Base-by-base conservation (phyloP, 2,329 filamentous ascomycete genomes). In the Moelleriella libera region DNA sequence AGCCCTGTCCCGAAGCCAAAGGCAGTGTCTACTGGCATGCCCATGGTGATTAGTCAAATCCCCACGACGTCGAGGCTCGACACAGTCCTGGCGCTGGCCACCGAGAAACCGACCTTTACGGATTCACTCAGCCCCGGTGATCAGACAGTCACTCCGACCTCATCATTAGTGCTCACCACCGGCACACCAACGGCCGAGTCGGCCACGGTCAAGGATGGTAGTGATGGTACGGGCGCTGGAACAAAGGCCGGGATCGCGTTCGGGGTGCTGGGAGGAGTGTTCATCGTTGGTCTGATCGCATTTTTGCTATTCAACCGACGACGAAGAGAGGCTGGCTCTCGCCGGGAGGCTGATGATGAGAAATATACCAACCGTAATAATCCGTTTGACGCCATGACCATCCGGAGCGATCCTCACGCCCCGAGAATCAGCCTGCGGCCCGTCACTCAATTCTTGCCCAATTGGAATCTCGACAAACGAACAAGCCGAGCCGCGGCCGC, bases 351-450 rank as follows among this genome's bases (percentile, higher is more conserved):
- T 2, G 76, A 83, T 51, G 74, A 85, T 56, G 85, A 89, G 63
- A 89, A 88, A 66, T 58, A 67, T 48, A 60, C 69, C 50, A 63
- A 64, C 49, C 64, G 66, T 4, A 60, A 51, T 2, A 48, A 47
- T 21, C 46, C 52, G 12, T 48, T 52, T 21, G 52, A 51, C 1
- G 45, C 51, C n/a, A 42, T 44, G 44, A 48, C 48, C 7, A 45
- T 32, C 11, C 46, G 45, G 28, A 45, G 48, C 32, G 47, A 74
- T 68, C 52, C 67, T 62, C 52, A 69, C 72, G 82, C 88, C 43
- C 88, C 88, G n/a, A 83, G 83, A 52, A 74, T 96, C 51, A 94
- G 87, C 59, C 73, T 95, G 47, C 83, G 88, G 45, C 88, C 88
- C 3, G 77, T 92, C 45, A 90, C 87, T 41, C 81, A 92, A 57